These are phyloP conservation scores for Laetiporus sulphureus DNA, from an alignment of 1,284 basidiomycete genomes.

Conservation along the genomic window DNA sequence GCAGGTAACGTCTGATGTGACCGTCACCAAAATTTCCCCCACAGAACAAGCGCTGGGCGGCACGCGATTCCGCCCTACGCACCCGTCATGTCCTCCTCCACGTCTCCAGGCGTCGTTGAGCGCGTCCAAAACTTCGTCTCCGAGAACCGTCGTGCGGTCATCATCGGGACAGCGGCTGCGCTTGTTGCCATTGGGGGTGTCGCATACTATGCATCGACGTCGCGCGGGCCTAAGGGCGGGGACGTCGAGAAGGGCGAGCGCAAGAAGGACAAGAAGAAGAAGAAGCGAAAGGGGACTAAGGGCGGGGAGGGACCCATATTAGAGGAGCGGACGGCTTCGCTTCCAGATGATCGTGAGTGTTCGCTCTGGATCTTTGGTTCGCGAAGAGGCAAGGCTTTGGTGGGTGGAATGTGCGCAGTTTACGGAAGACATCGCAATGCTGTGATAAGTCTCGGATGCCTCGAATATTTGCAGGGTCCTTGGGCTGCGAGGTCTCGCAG, in stretches of 20 bases:
- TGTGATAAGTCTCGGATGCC: no score
- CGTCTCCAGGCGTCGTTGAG: conserved; percentile 38
- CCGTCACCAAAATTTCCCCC: no score
- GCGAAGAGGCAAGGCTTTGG: no score
- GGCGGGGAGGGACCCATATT: conserved; percentile 65
- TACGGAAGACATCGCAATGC: no score
- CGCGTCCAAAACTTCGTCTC: conserved; percentile 66
- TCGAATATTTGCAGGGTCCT: no score
- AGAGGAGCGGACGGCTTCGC: conserved; percentile 60
- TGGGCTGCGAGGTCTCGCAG: no score
- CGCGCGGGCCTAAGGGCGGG: conserved; percentile 26
- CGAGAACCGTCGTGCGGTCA: conserved; percentile 66
- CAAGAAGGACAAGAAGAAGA: conserved; percentile 52
- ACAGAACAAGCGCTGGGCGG: no score
- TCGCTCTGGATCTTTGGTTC: no score
- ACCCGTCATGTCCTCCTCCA: conserved; percentile 28
- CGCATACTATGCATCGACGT: conserved; percentile 68
- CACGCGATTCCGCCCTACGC: conserved; percentile 12
- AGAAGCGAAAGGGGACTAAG: conserved; percentile 56
- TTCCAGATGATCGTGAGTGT: no score
- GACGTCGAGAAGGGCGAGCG: conserved; percentile 45
- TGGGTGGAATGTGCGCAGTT: no score
- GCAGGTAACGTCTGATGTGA: no score
- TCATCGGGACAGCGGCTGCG: conserved; percentile 65
- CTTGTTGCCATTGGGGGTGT: conserved; percentile 72